Percentiles rank a stretch among this genome's conserved stretches.
phyloP scores from a whole-genome alignment of 2,329 filamentous ascomycete species.

The Gnomoniopsis smithogilvyi region DNA sequence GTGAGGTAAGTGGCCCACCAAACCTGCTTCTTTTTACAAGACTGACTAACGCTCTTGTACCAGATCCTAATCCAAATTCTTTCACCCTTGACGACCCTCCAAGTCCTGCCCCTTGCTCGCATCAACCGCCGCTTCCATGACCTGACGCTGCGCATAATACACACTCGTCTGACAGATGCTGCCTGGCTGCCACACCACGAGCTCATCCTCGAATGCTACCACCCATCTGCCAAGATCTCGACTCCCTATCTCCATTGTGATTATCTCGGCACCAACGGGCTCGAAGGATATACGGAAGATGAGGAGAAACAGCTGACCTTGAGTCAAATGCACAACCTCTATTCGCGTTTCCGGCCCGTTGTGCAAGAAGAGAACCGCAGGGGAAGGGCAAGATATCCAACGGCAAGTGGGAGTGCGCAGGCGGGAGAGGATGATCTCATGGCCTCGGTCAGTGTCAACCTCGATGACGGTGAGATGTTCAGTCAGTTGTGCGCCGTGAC shows the following conservation, averaged over 20 bases:
- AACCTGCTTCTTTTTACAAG: neutral
- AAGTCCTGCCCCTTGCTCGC: constrained; percentile 25
- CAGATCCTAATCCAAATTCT: constrained; percentile 32
- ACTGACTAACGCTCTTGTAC: constrained; percentile 2
- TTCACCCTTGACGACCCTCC: constrained; percentile 24
- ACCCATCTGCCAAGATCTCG: constrained; percentile 64
- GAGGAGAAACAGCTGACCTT: constrained; percentile 23
- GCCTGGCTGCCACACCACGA: constrained; percentile 59
- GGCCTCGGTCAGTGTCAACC: constrained; percentile 56
- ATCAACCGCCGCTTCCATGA: constrained; percentile 30
- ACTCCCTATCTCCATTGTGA: constrained; percentile 67
- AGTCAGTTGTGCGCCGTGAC: constrained; percentile 68
- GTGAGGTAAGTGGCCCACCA: constrained; percentile 10
- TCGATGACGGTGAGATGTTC: constrained; percentile 71
- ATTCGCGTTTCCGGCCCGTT: constrained; percentile 68
- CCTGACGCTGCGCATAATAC: constrained; percentile 25
- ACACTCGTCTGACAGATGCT: constrained; percentile 37
- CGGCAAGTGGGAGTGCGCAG: constrained; percentile 8
- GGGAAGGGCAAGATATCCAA: constrained; percentile 34
- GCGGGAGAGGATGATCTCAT: constrained; percentile 32
- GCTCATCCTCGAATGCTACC: constrained; percentile 76
- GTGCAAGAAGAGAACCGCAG: constrained; percentile 50
- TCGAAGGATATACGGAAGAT: constrained; percentile 40
- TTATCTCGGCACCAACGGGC: constrained; percentile 60
- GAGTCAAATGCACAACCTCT: constrained; percentile 51